Conservation (phyloP, 2,329 filamentous ascomycete genomes). For the Trichoderma guizhouense region DNA sequence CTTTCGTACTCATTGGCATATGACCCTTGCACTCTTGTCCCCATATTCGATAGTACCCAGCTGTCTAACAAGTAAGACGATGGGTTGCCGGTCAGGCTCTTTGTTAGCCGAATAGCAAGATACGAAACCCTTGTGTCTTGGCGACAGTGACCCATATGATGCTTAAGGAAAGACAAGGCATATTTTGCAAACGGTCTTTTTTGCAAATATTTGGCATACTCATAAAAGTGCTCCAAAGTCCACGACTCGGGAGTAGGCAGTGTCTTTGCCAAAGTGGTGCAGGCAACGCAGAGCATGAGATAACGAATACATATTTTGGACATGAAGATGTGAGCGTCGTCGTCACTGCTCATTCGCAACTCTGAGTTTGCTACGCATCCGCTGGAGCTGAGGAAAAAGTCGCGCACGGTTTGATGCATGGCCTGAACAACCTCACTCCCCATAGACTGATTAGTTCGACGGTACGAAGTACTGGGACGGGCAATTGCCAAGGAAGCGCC, state of each 20-base stretch:
- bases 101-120: too few relatives aligned
- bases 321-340: background rate
- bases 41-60: background rate
- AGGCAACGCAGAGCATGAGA: background rate
- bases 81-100: background rate
- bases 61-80: background rate
- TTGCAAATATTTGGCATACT: background rate
- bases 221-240: background rate
- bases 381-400: background rate
- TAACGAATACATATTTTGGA: background rate
- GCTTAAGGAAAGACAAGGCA: background rate
- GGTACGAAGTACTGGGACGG: background rate
- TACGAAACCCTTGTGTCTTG: background rate
- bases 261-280: background rate
- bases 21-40: background rate
- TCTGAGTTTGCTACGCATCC: background rate
- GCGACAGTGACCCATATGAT: background rate
- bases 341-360: background rate
- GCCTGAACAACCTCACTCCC: background rate
- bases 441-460: background rate
- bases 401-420: background rate
- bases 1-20: background rate
- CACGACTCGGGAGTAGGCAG: background rate
- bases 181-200: background rate
- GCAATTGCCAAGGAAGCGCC: background rate